Evolutionary conservation across 495 filamentous ascomycete genomes (phyloP), one percentile per base, ranked within the genome.

Genomic region (Coniosporium apollinis): DNA sequence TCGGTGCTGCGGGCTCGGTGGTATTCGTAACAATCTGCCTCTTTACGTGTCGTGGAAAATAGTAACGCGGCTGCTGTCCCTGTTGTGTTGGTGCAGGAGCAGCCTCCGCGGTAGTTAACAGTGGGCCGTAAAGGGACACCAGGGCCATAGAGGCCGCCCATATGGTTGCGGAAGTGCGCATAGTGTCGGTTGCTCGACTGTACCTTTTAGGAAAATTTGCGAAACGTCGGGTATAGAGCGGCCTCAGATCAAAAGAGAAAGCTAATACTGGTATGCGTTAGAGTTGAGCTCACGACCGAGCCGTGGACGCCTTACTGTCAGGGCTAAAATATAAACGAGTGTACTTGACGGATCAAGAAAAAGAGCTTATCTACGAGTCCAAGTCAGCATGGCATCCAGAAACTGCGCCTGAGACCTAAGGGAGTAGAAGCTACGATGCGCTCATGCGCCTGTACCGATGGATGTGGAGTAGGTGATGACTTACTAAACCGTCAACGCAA

Each of bases 21-120:
- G 41, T 46, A 29, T 49, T 54, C 31, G 37, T 34, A 22, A 45
- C 47, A 25, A 63, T 43, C 19, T 55, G 46, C 25, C 65, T 51
- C 51, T 67, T 70, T 19, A 64, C 38, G 17, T 63, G 54, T 26
- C 57, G 58, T 2, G 62, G 57, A 38, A 64, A 58, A 43, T 64
- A 64, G 44, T 62, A 63, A 30, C 58, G 58, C 24, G 63, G 63
- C 32, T 52, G 54, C 30, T 55, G 48, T 15, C 55, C 47, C 36
- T 54, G 51, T 5, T 55, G 48, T 26, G 45, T 49, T 10, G 56
- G 54, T 24, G 58, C 54, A 38, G 55, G 55, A 46, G 53, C 49
- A 28, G 56, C 56, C 39, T 59, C 52, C 39, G 56, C 56, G 19
- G 39, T 54, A 7, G 56, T 56, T 35, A 54, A 45, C 19, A 50